These are phyloP conservation scores for Paragyromitra xinjiangensis DNA, from an alignment of 495 filamentous ascomycete species.

Conservation along the genomic window DNA sequence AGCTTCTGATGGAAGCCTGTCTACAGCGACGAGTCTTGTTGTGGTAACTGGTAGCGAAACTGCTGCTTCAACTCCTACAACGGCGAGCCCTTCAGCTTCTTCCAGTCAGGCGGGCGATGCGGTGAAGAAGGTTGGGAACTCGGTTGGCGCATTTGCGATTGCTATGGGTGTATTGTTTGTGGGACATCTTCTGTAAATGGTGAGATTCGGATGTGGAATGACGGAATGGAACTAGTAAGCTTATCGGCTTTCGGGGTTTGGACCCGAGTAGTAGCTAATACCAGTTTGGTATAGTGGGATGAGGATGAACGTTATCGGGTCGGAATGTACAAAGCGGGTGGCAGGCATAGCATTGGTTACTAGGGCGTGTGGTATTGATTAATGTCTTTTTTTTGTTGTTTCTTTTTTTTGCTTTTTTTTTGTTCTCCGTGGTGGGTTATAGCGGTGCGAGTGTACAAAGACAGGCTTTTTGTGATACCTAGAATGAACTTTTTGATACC, in stretches of 20 bases:
- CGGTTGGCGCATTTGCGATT: conserved; percentile 35
- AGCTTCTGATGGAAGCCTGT: conserved; percentile 5
- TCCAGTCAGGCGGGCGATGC: conserved; percentile 15
- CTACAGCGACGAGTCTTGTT: conserved; percentile 29
- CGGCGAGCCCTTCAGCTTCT: background rate
- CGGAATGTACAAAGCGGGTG: conserved; percentile 22
- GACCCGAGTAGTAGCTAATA: background rate
- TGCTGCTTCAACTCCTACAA: background rate
- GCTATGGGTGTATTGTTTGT: conserved; percentile 32
- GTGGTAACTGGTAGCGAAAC: conserved; percentile 24
- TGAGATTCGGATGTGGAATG: too few relatives aligned
- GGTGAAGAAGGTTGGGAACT: conserved; percentile 30
- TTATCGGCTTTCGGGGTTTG: background rate
- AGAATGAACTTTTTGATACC: conserved; percentile 14
- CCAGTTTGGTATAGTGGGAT: background rate
- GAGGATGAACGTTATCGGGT: background rate
- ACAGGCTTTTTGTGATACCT: conserved; percentile 34
- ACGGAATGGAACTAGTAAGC: conserved; percentile 6
- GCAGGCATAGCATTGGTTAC: background rate
- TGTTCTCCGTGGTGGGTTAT: background rate
- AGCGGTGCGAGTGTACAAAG: conserved; percentile 33
- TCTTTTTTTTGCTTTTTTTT: background rate
- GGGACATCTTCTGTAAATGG: conserved; percentile 32
- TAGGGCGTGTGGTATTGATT: conserved; percentile 21
- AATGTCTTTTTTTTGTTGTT: conserved; percentile 13